Percentiles rank a stretch among this genome's conserved stretches.
These are phyloP conservation scores for Hanseniaspora occidentalis DNA, from an alignment of 805 yeast species.

Conservation along the genomic window DNA sequence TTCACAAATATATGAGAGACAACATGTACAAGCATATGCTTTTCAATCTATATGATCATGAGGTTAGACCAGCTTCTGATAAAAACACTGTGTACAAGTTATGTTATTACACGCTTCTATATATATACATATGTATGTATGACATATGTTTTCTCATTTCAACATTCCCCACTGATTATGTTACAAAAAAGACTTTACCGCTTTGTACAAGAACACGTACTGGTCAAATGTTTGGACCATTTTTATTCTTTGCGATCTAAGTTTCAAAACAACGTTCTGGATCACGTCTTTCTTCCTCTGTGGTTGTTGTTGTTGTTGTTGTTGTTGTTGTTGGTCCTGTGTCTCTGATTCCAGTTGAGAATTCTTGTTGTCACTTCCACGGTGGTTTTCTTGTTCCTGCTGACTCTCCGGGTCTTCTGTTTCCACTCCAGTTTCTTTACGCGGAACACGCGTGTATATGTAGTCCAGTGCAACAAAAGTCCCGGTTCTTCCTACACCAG, in stretches of 20 bases:
- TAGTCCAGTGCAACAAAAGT: slow-evolving; percentile 52
- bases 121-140: too few species aligned
- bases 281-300: slow-evolving; percentile 14
- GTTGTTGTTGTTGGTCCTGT: not conserved
- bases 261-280: slow-evolving; percentile 22
- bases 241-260: slow-evolving; percentile 23
- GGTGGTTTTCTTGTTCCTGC: too few species aligned
- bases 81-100: too few species aligned
- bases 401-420: too few species aligned
- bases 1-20: too few species aligned
- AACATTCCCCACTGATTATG: not conserved
- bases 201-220: slow-evolving; percentile 22
- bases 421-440: slow-evolving; percentile 19
- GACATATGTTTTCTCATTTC: too few species aligned
- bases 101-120: too few species aligned
- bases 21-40: too few species aligned
- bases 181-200: slow-evolving; percentile 13
- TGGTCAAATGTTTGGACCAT: slow-evolving; percentile 26
- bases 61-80: too few species aligned
- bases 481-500: slow-evolving; percentile 96
- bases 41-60: too few species aligned
- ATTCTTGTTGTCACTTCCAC: not conserved
- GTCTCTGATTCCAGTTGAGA: not conserved
- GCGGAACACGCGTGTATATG: slow-evolving; percentile 11
- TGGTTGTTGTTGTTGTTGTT: not conserved